Conservation (phyloP, 495 filamentous ascomycete species). For the Geopyxis carbonaria region DNA sequence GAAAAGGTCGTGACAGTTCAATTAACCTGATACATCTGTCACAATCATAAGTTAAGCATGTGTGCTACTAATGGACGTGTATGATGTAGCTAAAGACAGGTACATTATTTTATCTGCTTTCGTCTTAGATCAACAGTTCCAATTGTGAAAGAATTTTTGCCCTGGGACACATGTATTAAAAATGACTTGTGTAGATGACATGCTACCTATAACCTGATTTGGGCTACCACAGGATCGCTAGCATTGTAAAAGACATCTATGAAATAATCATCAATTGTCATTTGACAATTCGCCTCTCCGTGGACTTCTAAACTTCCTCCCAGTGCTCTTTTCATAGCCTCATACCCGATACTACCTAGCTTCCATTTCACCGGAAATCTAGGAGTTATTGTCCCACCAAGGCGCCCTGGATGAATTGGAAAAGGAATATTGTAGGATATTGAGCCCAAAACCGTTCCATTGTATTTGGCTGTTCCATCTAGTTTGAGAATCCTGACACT, state of each 20-base stretch:
- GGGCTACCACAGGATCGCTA: conserved; percentile 13
- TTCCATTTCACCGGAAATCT: conserved; percentile 65
- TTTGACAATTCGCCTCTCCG: conserved; percentile 52
- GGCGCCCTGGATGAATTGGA: conserved; percentile 55
- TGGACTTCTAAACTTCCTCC: conserved; percentile 63
- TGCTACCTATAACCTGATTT: conserved; percentile 9
- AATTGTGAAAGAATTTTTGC: too few relatives aligned
- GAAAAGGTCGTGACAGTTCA: too few relatives aligned
- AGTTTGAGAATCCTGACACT: conserved; percentile 58
- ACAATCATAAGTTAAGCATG: too few relatives aligned
- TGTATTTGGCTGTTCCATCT: conserved; percentile 72
- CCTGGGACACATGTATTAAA: too few relatives aligned
- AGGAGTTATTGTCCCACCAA: conserved; percentile 39
- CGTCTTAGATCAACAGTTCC: too few relatives aligned
- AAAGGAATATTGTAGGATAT: conserved; percentile 62
- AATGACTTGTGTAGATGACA: too few relatives aligned
- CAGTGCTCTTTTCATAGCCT: conserved; percentile 63
- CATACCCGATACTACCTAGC: conserved; percentile 62
- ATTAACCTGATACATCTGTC: too few relatives aligned
- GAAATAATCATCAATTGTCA: conserved; percentile 58
- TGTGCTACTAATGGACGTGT: too few relatives aligned
- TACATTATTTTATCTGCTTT: too few relatives aligned
- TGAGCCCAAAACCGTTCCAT: conserved; percentile 56
- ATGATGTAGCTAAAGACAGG: too few relatives aligned
- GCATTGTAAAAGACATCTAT: conserved; percentile 36